These are phyloP conservation scores for Globisporangium ultimum DNA, from an alignment of 352 stramenopile genomes.

Conservation along the genomic window DNA sequence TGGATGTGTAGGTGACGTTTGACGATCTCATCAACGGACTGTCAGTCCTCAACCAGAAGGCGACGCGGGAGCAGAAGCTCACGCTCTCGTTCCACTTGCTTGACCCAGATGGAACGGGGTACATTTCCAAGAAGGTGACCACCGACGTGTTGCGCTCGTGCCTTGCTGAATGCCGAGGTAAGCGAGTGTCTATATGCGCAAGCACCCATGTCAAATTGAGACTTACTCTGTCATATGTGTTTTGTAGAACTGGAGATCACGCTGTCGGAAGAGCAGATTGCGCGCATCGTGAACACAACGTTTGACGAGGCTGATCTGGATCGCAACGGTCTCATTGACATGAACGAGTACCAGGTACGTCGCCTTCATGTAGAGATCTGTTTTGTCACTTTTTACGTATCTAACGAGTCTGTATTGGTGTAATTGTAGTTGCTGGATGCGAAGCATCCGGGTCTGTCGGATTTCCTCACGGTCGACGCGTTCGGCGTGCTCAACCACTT, in stretches of 20 bases:
- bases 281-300: conserved; percentile 79
- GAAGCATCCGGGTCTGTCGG: conserved; percentile 80
- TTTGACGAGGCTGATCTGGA: conserved; percentile 81
- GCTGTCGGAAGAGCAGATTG: conserved; percentile 71
- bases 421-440: conserved; percentile 55
- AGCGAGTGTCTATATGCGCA: neutral
- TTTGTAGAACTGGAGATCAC: conserved; percentile 71
- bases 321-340: conserved; percentile 70
- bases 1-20: conserved; percentile 61
- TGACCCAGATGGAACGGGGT: conserved; percentile 72
- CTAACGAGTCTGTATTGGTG: neutral
- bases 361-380: neutral
- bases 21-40: conserved; percentile 79
- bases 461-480: conserved; percentile 84
- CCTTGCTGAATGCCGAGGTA: conserved; percentile 81
- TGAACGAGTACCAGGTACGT: conserved; percentile 75
- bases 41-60: conserved; percentile 81
- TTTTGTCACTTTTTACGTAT: no score
- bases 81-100: conserved; percentile 84
- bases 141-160: conserved; percentile 80
- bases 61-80: conserved; percentile 83
- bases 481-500: conserved; percentile 80
- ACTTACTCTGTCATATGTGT: neutral
- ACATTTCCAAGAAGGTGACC: conserved; percentile 82
- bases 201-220: neutral